These are phyloP conservation scores for Aspergillus terreus DNA, from an alignment of 2,329 filamentous ascomycete genomes.

Conservation along the genomic window DNA sequence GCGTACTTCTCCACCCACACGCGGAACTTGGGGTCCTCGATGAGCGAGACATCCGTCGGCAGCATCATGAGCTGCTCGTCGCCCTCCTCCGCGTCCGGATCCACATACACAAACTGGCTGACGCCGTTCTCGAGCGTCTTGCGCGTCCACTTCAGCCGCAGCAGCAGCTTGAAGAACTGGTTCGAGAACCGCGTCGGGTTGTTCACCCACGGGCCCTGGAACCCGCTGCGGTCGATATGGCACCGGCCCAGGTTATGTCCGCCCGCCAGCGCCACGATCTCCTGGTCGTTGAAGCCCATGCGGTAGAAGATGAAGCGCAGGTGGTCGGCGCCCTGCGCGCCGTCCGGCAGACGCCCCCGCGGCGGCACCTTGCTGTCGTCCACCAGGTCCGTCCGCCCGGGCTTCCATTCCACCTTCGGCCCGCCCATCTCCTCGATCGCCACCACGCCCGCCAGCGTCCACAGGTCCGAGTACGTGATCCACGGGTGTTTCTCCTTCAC, in stretches of 20 bases:
- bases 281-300: conserved; percentile 60
- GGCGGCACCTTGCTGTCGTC: conserved; percentile 59
- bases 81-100: conserved; percentile 49
- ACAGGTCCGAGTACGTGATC: conserved; percentile 65
- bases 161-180: conserved; percentile 54
- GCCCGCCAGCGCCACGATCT: conserved; percentile 56
- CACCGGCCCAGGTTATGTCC: conserved; percentile 57
- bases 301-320: conserved; percentile 55
- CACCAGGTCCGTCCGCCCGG: conserved; percentile 60
- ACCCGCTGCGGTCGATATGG: conserved; percentile 54
- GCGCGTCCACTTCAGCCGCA: conserved; percentile 52
- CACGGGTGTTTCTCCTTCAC: conserved; percentile 57
- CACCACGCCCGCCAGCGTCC: conserved; percentile 59
- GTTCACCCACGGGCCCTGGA: conserved; percentile 58
- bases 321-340: conserved; percentile 52
- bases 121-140: conserved; percentile 52
- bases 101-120: conserved; percentile 57
- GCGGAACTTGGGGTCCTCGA: conserved; percentile 51
- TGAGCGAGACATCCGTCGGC: conserved; percentile 60
- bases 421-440: conserved; percentile 60
- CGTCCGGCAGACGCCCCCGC: conserved; percentile 55
- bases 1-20: conserved; percentile 59
- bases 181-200: conserved; percentile 59
- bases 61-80: conserved; percentile 63
- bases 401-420: conserved; percentile 53